Conservation (phyloP, 2,329 filamentous ascomycete species). For the Aspergillus persii region DNA sequence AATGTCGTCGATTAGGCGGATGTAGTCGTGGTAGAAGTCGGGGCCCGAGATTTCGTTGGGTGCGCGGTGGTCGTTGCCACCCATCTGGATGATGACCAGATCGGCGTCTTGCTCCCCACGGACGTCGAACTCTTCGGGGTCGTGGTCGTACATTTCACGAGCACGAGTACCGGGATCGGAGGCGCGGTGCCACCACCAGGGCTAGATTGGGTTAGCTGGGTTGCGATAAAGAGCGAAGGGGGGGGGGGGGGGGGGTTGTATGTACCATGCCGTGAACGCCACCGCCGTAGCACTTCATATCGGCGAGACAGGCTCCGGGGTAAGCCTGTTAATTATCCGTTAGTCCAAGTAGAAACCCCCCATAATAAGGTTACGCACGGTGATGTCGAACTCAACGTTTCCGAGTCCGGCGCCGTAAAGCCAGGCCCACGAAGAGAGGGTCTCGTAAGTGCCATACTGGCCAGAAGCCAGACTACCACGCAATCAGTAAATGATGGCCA, state of each 20-base stretch:
- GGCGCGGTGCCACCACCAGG: slow-evolving; percentile 59
- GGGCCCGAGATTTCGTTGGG: slow-evolving; percentile 40
- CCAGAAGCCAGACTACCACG: slow-evolving; percentile 53
- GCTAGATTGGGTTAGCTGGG: slow-evolving; percentile 19
- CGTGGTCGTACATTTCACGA: slow-evolving; percentile 39
- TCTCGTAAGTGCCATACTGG: slow-evolving; percentile 59
- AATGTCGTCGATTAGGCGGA: slow-evolving; percentile 42
- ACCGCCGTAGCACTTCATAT: slow-evolving; percentile 57
- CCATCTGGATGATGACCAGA: slow-evolving; percentile 47
- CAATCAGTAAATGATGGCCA: slow-evolving; percentile 43
- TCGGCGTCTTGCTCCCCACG: slow-evolving; percentile 33
- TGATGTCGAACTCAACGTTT: slow-evolving; percentile 58
- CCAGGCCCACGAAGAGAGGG: slow-evolving; percentile 56
- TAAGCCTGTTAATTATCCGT: slow-evolving; percentile 35
- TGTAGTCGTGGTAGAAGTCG: slow-evolving; percentile 41
- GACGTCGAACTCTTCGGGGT: slow-evolving; percentile 30
- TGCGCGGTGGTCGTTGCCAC: slow-evolving; percentile 47
- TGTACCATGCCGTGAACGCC: slow-evolving; percentile 46
- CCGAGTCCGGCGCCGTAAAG: slow-evolving; percentile 57
- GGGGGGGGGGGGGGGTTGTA: background rate
- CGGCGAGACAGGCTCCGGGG: slow-evolving; percentile 57
- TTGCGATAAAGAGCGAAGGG: background rate
- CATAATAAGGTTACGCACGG: slow-evolving; percentile 23
- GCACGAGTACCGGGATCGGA: slow-evolving; percentile 54
- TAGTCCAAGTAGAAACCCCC: background rate